These are phyloP conservation scores for Puccinia triticina DNA, from an alignment of 1,284 basidiomycete species.

Conservation along the genomic window DNA sequence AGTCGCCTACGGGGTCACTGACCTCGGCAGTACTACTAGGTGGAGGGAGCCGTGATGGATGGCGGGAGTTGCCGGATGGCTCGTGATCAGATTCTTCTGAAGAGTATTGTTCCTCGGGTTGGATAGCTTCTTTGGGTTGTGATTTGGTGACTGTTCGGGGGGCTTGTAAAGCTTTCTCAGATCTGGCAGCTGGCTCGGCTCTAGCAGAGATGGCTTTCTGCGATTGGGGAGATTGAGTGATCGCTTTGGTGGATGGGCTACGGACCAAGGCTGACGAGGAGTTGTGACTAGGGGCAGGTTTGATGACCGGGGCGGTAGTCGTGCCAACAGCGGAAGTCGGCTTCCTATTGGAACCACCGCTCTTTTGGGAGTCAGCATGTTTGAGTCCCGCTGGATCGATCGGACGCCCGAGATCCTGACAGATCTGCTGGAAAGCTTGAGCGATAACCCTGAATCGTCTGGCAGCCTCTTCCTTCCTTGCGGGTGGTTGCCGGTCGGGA, in stretches of 20 bases:
- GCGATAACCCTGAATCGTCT: constrained; percentile 27
- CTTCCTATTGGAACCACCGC: background rate
- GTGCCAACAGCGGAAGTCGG: background rate
- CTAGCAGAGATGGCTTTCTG: background rate
- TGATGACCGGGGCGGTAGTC: background rate
- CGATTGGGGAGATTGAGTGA: background rate
- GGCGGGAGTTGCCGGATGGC: background rate
- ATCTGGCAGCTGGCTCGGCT: background rate
- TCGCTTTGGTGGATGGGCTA: background rate
- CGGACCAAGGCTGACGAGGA: background rate
- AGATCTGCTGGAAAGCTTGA: constrained; percentile 45
- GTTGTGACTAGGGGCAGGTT: background rate
- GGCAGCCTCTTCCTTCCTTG: constrained; percentile 34
- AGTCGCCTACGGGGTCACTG: background rate
- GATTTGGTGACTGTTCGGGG: background rate
- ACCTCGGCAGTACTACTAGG: background rate
- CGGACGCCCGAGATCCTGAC: constrained; percentile 37
- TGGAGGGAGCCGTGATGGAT: background rate
- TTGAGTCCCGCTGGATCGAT: constrained; percentile 15
- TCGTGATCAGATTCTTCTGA: constrained; percentile 11
- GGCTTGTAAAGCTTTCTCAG: background rate
- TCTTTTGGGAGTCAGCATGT: background rate
- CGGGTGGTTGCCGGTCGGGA: constrained; percentile 41
- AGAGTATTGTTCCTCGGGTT: constrained; percentile 24
- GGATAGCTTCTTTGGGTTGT: background rate